Conservation (phyloP, 495 filamentous ascomycete genomes). For the Trichoderma orchidacearum region DNA sequence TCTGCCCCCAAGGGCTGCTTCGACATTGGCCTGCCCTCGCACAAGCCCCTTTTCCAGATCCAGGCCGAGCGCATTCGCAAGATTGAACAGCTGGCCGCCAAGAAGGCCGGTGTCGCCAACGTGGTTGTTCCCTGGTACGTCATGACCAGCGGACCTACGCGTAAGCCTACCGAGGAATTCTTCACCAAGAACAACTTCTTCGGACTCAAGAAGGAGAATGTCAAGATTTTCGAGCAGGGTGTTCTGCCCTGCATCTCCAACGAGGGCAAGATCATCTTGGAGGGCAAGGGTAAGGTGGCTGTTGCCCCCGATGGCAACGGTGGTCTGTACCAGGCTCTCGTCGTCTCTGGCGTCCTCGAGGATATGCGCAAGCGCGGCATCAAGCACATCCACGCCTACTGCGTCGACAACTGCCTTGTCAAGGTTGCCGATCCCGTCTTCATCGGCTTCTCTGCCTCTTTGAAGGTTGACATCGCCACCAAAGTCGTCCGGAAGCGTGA, state of each 20-base stretch:
- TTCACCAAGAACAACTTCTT: constrained; percentile 86
- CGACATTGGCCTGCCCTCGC: constrained; percentile 82
- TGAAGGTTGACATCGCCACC: constrained; percentile 89
- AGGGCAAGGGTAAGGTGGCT: constrained; percentile 81
- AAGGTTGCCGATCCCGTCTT: constrained; percentile 94
- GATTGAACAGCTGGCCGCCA: constrained; percentile 70
- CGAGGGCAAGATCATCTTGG: constrained; percentile 92
- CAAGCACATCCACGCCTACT: constrained; percentile 93
- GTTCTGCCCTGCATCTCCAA: constrained; percentile 94
- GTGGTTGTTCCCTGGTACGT: constrained; percentile 94
- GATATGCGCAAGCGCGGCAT: constrained; percentile 86
- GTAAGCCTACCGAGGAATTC: constrained; percentile 80
- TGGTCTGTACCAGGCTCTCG: constrained; percentile 86
- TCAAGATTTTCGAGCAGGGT: constrained; percentile 92
- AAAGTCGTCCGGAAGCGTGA: constrained; percentile 98
- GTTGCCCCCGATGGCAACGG: constrained; percentile 98
- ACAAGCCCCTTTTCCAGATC: constrained; percentile 93
- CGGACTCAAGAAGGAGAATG: constrained; percentile 70
- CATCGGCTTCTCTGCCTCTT: constrained; percentile 81
- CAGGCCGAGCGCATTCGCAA: constrained; percentile 87
- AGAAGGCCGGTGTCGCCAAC: constrained; percentile 47
- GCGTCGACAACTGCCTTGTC: constrained; percentile 98
- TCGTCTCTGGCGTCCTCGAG: constrained; percentile 65
- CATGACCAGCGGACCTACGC: constrained; percentile 97
- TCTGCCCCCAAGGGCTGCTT: constrained; percentile 94